These are phyloP conservation scores for Populus pruinosa DNA, from an alignment of 345 rosid species.

Conservation along the genomic window DNA sequence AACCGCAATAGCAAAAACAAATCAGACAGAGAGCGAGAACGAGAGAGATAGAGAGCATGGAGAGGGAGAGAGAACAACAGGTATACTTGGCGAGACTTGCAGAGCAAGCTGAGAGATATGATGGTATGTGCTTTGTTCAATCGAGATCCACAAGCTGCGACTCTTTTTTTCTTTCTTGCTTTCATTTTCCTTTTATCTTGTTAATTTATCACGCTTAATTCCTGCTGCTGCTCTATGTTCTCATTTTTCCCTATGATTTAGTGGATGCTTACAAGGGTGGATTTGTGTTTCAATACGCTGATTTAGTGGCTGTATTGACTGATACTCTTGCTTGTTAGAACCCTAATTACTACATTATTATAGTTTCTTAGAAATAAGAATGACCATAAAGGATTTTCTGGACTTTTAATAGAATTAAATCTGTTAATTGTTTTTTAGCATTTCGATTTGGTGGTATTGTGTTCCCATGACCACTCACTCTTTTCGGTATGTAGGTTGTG, in stretches of 20 bases:
- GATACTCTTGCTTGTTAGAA: neutral
- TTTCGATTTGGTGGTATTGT: neutral
- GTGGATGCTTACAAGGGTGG: neutral
- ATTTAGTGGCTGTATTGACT: neutral
- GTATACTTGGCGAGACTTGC: conserved; percentile 86
- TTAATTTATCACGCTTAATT: too few species aligned
- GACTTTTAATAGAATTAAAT: neutral
- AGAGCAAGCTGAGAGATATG: conserved; percentile 92
- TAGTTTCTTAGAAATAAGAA: neutral
- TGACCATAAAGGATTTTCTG: neutral
- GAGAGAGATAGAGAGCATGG: conserved; percentile 41
- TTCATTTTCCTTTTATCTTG: neutral
- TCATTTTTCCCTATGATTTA: neutral
- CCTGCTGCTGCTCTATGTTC: too few species aligned
- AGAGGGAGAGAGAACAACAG: conserved; percentile 76
- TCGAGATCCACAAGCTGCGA: neutral
- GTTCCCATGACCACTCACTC: neutral
- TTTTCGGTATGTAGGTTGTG: neutral
- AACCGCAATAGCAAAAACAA: neutral
- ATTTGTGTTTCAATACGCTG: neutral
- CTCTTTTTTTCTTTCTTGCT: neutral
- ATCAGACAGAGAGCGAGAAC: neutral
- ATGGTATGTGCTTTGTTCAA: conserved; percentile 41
- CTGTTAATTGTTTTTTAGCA: neutral
- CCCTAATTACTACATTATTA: neutral